These are phyloP conservation scores for Colletotrichum incanum DNA, from an alignment of 2,329 filamentous ascomycete species.

Conservation along the genomic window DNA sequence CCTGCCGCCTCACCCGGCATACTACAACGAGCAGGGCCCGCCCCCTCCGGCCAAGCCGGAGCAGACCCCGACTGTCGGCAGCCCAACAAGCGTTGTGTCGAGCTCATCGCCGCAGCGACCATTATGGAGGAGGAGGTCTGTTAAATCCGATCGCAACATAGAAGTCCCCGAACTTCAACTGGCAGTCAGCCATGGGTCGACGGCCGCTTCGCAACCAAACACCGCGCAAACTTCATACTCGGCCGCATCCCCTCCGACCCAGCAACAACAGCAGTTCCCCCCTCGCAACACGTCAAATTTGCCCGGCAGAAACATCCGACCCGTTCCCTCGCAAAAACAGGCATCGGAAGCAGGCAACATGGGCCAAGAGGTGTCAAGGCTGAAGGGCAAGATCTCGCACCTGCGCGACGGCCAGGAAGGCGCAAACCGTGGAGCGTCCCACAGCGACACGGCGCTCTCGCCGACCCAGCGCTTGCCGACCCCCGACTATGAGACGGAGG, in stretches of 20 bases:
- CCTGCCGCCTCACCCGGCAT: conserved; percentile 38
- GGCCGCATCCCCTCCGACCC: conserved; percentile 16
- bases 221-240: conserved; percentile 31
- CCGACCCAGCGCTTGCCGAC: conserved; percentile 60
- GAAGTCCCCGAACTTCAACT: conserved; percentile 66
- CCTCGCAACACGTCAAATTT: conserved; percentile 44
- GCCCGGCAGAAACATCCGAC: conserved; percentile 50
- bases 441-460: conserved; percentile 36
- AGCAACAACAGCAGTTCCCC: conserved; percentile 29
- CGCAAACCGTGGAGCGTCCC: conserved; percentile 36
- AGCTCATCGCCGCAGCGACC: conserved; percentile 52
- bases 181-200: conserved; percentile 66
- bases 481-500: conserved; percentile 64
- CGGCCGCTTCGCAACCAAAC: conserved; percentile 53
- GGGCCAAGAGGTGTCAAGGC: conserved; percentile 53
- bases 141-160: conserved; percentile 63
- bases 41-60: conserved; percentile 29
- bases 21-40: conserved; percentile 11
- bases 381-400: conserved; percentile 45
- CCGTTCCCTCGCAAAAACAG: conserved; percentile 32
- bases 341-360: conserved; percentile 47
- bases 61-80: conserved; percentile 17
- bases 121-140: conserved; percentile 67
- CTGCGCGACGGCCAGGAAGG: conserved; percentile 31
- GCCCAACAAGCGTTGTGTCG: conserved; percentile 45